A percentile compares a stretch with the other conserved stretches of the same genome.
These are phyloP conservation scores for Yamadazyma taylorii DNA, from an alignment of 1,139 yeast genomes.

Conservation along the genomic window DNA sequence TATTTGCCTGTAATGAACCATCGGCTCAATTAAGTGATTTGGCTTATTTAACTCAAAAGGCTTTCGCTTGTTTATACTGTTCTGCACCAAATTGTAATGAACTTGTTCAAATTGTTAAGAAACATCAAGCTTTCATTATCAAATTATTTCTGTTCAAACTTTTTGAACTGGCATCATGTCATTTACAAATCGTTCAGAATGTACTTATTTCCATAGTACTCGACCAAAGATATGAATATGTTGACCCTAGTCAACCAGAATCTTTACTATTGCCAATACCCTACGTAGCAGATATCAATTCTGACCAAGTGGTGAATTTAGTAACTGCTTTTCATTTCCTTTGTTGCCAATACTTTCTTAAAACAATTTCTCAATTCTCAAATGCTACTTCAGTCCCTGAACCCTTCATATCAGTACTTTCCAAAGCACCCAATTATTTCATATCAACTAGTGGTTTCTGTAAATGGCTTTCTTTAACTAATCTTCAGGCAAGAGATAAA, in stretches of 20 bases:
- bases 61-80: conserved; percentile 11
- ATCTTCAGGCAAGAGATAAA: conserved; percentile 5
- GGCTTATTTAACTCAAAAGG: conserved; percentile 6
- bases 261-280: conserved; percentile 3
- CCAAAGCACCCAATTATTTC: conserved; percentile 18
- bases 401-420: neutral
- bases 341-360: conserved; percentile 30
- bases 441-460: conserved; percentile 22
- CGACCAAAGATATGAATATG: neutral
- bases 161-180: conserved; percentile 15
- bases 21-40: neutral
- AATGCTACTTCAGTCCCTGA: conserved; percentile 13
- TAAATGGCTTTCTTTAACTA: conserved; percentile 22
- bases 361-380: conserved; percentile 23
- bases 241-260: neutral
- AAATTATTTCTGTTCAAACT: conserved; percentile 26
- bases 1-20: neutral
- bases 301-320: conserved; percentile 18
- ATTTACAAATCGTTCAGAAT: conserved; percentile 15
- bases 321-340: conserved; percentile 35
- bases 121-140: conserved; percentile 22
- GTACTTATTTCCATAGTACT: conserved; percentile 7
- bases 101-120: conserved; percentile 2
- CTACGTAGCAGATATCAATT: neutral
- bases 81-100: neutral